Conservation (phyloP, 1,284 basidiomycete genomes). For the Sporisorium sorghi region DNA sequence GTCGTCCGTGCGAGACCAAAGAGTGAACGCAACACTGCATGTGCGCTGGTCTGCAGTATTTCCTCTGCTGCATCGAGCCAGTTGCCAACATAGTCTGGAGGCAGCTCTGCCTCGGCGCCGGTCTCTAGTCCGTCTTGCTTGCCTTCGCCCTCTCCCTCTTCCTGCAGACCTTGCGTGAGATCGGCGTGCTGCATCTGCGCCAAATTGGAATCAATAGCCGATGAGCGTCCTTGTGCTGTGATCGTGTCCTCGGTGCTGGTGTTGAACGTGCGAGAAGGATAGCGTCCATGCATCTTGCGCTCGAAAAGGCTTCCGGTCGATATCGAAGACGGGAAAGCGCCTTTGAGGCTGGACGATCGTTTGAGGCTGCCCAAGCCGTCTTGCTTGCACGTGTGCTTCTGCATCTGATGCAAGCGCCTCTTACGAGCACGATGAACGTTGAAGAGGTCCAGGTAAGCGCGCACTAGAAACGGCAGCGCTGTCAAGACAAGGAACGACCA, state of each 20-base stretch:
- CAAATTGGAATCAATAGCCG: slow-evolving; percentile 10
- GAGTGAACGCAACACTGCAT: slow-evolving; percentile 15
- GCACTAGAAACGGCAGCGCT: slow-evolving; percentile 31
- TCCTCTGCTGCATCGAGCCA: slow-evolving; percentile 40
- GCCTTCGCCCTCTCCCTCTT: not conserved
- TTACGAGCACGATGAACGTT: slow-evolving; percentile 41
- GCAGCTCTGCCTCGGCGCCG: slow-evolving; percentile 4
- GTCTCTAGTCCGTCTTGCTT: not conserved
- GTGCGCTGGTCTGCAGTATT: slow-evolving; percentile 15
- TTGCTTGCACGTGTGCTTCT: not conserved
- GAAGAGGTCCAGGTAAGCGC: slow-evolving; percentile 45
- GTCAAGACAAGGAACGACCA: slow-evolving; percentile 35
- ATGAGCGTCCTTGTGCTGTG: slow-evolving; percentile 11
- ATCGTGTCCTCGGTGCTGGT: slow-evolving; percentile 18
- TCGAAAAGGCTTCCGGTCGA: slow-evolving; percentile 38
- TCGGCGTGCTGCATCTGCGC: slow-evolving; percentile 4
- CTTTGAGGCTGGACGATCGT: slow-evolving; percentile 10
- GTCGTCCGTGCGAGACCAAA: slow-evolving; percentile 24
- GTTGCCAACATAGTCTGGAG: slow-evolving; percentile 31
- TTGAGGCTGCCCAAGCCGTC: not conserved
- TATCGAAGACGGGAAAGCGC: slow-evolving; percentile 20
- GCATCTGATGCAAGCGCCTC: slow-evolving; percentile 8
- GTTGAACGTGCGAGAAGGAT: slow-evolving; percentile 40
- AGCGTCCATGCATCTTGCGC: slow-evolving; percentile 50
- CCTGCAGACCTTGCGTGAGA: not conserved